Conservation (phyloP, 106 monocot genomes). For the Platanthera zijinensis region DNA sequence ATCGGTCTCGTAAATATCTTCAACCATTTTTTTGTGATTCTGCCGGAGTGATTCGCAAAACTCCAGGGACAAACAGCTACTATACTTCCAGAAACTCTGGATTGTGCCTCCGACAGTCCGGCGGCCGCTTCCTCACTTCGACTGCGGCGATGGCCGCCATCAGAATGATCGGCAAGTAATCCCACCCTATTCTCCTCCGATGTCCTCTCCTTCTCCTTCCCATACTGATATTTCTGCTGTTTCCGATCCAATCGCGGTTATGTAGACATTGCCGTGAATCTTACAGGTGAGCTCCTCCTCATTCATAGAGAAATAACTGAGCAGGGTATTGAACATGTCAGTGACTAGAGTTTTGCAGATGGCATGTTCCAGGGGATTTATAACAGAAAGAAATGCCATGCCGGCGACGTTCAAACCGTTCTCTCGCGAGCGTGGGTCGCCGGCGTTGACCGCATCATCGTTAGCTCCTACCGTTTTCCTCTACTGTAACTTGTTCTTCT, state of each 20-base stretch:
- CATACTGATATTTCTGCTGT: neutral
- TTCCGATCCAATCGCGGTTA: neutral
- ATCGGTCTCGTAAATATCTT: too few relatives aligned
- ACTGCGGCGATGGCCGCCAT: constrained; percentile 18
- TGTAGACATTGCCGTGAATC: constrained; percentile 88
- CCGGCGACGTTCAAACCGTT: constrained; percentile 62
- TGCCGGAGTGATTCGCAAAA: too few relatives aligned
- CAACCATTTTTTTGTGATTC: too few relatives aligned
- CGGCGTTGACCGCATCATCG: constrained; percentile 91
- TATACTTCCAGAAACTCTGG: too few relatives aligned
- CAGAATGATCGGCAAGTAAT: constrained; percentile 50
- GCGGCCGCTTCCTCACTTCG: neutral
- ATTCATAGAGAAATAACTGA: neutral
- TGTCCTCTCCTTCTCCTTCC: neutral
- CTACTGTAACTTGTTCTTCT: neutral
- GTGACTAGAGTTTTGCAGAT: constrained; percentile 22
- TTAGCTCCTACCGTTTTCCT: constrained; percentile 17
- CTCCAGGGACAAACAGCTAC: too few relatives aligned
- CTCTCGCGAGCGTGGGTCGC: constrained; percentile 78
- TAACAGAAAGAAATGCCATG: constrained; percentile 74
- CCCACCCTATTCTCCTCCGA: neutral
- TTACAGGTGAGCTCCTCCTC: constrained; percentile 52
- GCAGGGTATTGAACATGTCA: neutral
- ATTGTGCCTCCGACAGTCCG: too few relatives aligned
- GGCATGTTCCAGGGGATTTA: constrained; percentile 99